Base-by-base conservation (phyloP, 768 basidiomycete species). In the Mycena rosella region DNA sequence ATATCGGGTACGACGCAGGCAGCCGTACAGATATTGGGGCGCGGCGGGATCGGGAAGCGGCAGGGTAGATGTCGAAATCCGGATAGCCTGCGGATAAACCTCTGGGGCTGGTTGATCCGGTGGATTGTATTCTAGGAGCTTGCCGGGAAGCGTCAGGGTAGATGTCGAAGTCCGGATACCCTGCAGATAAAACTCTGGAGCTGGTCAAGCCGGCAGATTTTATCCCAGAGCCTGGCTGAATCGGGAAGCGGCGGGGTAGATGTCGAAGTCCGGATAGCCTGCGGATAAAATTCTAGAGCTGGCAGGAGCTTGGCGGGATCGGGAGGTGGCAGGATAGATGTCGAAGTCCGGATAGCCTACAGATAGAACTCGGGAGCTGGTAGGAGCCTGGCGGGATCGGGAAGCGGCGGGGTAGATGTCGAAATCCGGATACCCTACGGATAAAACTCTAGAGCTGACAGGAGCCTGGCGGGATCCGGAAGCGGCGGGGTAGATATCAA, bases 151-250 rank as follows among this genome's bases (percentile, higher is more conserved):
- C 49, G 67, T 52, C 36, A 40, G 81, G 79, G 72, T 83, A 85
- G 59, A 83, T 74, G 59, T 79, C 65, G 61, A 83, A 77, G 63
- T 77, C 63, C 30, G 83, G 82, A 69, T 83, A 84, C 40, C 76
- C 63, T 29, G 72, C 45, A 30, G 77, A 52, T 3, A 45, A 34
- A 40, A 47, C 51, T 22, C 32, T 32, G 15, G 49, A 13, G 26
- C 17, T 24, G 9, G 8, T 20, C 30, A 29, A 54, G 22, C 5
- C 30, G 14, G 7, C 45, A 3, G 38, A 15, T 51, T 34, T 42
- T 3, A 54, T n/a, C 34, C 30, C 44, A 17, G 57, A 17, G 34
- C 49, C 10, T 32, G 45, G n/a, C n/a, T n/a, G n/a, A n/a, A n/a
- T n/a, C 32, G 52, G 34, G 52, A 60, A 48, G 60, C 49, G 67